These are phyloP conservation scores for Rhodotorula sp. DNA, from an alignment of 1,284 basidiomycete genomes.

Conservation along the genomic window DNA sequence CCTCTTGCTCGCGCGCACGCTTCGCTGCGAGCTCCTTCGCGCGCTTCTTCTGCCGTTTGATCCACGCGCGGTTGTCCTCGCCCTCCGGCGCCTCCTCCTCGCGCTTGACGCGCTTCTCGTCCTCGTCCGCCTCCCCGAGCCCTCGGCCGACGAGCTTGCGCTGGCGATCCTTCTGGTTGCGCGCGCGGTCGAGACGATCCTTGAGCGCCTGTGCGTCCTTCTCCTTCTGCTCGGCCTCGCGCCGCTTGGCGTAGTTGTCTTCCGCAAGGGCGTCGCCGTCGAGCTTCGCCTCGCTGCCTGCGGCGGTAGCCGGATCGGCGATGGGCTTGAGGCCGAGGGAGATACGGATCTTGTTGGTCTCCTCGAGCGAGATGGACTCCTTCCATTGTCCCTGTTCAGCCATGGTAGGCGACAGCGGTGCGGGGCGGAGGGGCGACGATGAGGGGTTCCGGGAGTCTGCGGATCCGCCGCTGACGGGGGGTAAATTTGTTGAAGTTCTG, in stretches of 20 bases:
- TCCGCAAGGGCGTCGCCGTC: constrained; percentile 55
- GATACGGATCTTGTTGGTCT: constrained; percentile 96
- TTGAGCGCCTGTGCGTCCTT: constrained; percentile 65
- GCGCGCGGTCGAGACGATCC: constrained; percentile 62
- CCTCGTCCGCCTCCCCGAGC: constrained; percentile 79
- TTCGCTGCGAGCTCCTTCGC: constrained; percentile 80
- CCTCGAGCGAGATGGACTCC: constrained; percentile 88
- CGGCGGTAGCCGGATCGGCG: constrained; percentile 64
- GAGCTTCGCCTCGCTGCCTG: constrained; percentile 36
- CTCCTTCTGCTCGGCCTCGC: constrained; percentile 69
- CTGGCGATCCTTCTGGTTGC: constrained; percentile 87
- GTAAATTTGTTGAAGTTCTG: background rate
- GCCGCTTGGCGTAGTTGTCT: constrained; percentile 74
- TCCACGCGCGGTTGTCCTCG: constrained; percentile 65
- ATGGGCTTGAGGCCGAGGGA: constrained; percentile 92
- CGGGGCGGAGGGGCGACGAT: background rate
- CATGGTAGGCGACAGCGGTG: constrained; percentile 6
- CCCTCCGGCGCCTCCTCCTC: constrained; percentile 15
- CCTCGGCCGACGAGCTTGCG: constrained; percentile 85
- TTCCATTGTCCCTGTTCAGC: constrained; percentile 42
- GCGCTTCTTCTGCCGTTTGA: constrained; percentile 81
- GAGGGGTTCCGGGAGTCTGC: background rate
- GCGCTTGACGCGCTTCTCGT: constrained; percentile 62
- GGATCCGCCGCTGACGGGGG: background rate
- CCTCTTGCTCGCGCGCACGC: constrained; percentile 74